These are phyloP conservation scores for Metschnikowia koreensis DNA, from an alignment of 805 yeast genomes.

Conservation along the genomic window DNA sequence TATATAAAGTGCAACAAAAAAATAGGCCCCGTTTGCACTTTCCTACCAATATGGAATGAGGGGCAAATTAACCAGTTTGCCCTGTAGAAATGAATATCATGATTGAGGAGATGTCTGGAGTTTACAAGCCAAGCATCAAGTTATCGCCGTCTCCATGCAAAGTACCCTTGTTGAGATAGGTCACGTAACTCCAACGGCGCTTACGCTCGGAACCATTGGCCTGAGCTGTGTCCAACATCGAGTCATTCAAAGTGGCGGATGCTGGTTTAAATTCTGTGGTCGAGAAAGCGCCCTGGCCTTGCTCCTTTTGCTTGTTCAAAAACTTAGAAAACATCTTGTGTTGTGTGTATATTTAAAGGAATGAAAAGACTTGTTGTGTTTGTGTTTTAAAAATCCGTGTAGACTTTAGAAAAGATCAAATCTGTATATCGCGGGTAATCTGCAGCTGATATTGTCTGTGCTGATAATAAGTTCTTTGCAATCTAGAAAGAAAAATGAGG, in stretches of 20 bases:
- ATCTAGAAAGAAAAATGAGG: too few relatives aligned
- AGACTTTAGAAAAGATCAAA: too few relatives aligned
- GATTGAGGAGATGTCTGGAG: not conserved
- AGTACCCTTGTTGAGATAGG: slow-evolving; percentile 19
- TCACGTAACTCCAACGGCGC: slow-evolving; percentile 22
- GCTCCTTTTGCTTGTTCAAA: slow-evolving; percentile 15
- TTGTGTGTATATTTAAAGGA: not conserved
- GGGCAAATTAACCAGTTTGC: not conserved
- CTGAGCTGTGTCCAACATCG: slow-evolving; percentile 3
- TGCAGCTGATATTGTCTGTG: not conserved
- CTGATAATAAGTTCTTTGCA: not conserved
- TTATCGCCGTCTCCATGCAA: slow-evolving; percentile 21
- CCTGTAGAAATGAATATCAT: not conserved
- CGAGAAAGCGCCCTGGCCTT: slow-evolving; percentile 2
- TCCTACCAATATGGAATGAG: not conserved
- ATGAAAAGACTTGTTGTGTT: not conserved
- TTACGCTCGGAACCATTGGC: slow-evolving; percentile 4
- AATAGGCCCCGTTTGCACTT: not conserved
- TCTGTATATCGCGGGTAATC: not conserved
- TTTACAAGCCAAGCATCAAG: slow-evolving; percentile 20
- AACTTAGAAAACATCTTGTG: slow-evolving; percentile 17
- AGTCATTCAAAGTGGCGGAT: slow-evolving; percentile 9
- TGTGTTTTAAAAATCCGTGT: not conserved
- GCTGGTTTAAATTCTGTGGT: slow-evolving; percentile 1
- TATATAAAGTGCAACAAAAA: slow-evolving; percentile 1